Conservation (phyloP, 1,139 yeast species). For the Tardiomyces depauwii region DNA sequence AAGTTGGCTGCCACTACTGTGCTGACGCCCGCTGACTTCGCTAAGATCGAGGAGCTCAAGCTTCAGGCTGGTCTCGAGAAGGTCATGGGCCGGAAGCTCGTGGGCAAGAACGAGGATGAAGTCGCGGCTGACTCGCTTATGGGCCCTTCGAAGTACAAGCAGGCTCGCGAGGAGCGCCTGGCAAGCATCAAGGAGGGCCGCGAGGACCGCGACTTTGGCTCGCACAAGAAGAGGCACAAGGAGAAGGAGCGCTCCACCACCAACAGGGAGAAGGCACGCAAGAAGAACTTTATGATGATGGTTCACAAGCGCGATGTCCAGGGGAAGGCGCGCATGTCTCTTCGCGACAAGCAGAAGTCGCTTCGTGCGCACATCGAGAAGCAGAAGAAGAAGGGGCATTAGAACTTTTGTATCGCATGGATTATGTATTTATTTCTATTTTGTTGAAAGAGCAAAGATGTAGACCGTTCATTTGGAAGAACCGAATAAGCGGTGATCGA, state of each 20-base stretch:
- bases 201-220: conserved; percentile 87
- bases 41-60: conserved; percentile 79
- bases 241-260: conserved; percentile 81
- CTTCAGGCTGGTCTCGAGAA: conserved; percentile 77
- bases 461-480: no score
- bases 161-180: conserved; percentile 77
- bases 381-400: conserved; percentile 68
- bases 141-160: conserved; percentile 83
- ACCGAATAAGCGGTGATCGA: no score
- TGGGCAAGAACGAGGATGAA: conserved; percentile 52
- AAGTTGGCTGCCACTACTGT: conserved; percentile 64
- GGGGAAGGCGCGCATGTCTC: conserved; percentile 83
- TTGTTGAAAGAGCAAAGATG: no score
- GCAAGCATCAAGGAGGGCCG: conserved; percentile 84
- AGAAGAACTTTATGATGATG: conserved; percentile 99
- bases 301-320: conserved; percentile 89
- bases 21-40: conserved; percentile 95
- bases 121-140: conserved; percentile 71
- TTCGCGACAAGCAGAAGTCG: conserved; percentile 82
- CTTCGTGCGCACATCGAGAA: conserved; percentile 76
- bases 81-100: conserved; percentile 44
- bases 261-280: conserved; percentile 88
- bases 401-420: no score
- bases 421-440: not conserved
- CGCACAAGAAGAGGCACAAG: conserved; percentile 58